A percentile compares a stretch with the other conserved stretches of the same genome.
Conservation (phyloP, 345 rosid genomes). For the Bruguiera parviflora region DNA sequence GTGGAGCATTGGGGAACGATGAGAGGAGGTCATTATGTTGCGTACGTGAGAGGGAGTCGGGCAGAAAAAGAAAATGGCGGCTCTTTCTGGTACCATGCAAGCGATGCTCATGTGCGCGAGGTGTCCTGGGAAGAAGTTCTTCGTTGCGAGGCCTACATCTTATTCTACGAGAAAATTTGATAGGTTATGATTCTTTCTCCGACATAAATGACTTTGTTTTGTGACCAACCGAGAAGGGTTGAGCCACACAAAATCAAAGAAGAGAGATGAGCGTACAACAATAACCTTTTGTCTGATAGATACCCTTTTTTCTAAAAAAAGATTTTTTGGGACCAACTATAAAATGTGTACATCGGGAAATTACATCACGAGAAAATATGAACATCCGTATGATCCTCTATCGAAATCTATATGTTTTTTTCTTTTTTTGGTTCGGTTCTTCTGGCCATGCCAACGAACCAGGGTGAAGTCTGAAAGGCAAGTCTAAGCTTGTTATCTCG, state of each 20-base stretch:
- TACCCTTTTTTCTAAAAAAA: no score
- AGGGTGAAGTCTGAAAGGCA: no score
- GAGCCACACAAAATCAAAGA: background rate
- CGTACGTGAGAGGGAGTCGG: conserved; percentile 60
- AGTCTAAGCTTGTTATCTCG: no score
- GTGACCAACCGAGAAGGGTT: conserved; percentile 9
- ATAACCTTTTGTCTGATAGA: conserved; percentile 20
- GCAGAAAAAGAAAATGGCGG: conserved; percentile 29
- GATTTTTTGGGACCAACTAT: conserved; percentile 15
- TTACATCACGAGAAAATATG: conserved; percentile 16
- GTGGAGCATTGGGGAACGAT: conserved; percentile 92
- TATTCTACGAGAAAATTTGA: conserved; percentile 69
- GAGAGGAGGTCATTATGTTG: conserved; percentile 95
- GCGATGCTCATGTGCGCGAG: conserved; percentile 69
- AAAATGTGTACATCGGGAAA: conserved; percentile 17
- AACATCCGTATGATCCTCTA: no score
- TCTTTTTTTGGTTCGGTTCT: no score
- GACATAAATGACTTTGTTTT: conserved; percentile 7
- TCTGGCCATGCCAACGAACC: no score
- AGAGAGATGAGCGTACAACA: conserved; percentile 35
- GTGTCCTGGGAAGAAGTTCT: conserved; percentile 76
- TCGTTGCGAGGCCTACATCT: conserved; percentile 76
- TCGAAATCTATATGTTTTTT: no score
- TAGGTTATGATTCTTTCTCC: conserved; percentile 9
- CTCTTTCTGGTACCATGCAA: conserved; percentile 62